Conservation (phyloP, 78 protist species). For the Pigoraptor vietnamica region DNA sequence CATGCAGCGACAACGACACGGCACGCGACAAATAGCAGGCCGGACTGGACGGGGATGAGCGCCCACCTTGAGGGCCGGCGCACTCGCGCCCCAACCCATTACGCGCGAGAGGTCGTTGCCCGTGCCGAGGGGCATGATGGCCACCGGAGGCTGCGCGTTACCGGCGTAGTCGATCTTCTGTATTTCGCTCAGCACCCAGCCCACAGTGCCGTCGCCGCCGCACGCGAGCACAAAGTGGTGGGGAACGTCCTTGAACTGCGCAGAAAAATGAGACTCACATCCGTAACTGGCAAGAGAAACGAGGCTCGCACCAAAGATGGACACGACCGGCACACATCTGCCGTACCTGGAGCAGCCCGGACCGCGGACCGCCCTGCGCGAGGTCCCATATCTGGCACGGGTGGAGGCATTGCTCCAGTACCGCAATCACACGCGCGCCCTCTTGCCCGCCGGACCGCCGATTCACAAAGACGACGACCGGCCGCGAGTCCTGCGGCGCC, state of each 20-base stretch:
- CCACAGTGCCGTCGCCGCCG: slow-evolving; percentile 84
- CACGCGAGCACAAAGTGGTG: slow-evolving; percentile 45
- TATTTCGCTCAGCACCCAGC: slow-evolving; percentile 57
- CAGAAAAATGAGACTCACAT: neutral
- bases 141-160: slow-evolving; percentile 18
- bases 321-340: neutral
- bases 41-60: too few relatives aligned
- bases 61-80: slow-evolving; percentile 20
- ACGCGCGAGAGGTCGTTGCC: slow-evolving; percentile 83
- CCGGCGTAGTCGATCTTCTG: slow-evolving; percentile 7
- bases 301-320: too few relatives aligned
- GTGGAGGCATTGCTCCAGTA: neutral
- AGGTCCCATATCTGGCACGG: slow-evolving; percentile 1
- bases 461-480: neutral
- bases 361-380: slow-evolving; percentile 7
- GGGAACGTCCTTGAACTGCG: neutral
- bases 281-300: too few relatives aligned
- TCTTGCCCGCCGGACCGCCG: neutral
- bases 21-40: too few relatives aligned
- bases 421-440: neutral
- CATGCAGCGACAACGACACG: too few relatives aligned
- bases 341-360: neutral
- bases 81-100: slow-evolving; percentile 76
- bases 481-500: neutral
- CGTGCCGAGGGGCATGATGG: slow-evolving; percentile 76